Conservation (phyloP, 345 rosid genomes). For the Moricandia moricandioides region DNA sequence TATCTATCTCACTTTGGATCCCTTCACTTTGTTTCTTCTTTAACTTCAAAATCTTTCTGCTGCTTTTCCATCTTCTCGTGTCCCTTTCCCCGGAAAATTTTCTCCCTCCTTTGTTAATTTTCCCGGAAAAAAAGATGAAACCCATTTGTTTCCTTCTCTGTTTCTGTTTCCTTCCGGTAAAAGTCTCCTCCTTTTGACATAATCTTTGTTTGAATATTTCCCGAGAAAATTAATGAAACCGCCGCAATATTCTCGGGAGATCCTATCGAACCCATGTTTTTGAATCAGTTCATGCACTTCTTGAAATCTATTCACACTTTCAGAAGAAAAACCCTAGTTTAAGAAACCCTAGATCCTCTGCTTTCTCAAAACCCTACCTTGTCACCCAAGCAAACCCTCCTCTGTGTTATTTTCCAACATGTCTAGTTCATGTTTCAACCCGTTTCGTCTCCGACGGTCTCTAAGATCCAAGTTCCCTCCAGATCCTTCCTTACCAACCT, state of each 20-base stretch:
- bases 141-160: constrained; percentile 22
- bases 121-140: constrained; percentile 39
- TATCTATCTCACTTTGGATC: too few relatives aligned
- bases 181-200: constrained; percentile 32
- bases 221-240: constrained; percentile 54
- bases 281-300: constrained; percentile 97
- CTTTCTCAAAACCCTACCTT: constrained; percentile 16
- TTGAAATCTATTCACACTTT: constrained; percentile 89
- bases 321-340: constrained; percentile 64
- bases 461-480: constrained; percentile 46
- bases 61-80: constrained; percentile 37
- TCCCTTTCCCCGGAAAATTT: constrained; percentile 24
- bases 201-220: constrained; percentile 7
- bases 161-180: constrained; percentile 30
- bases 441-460: constrained; percentile 57
- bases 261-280: constrained; percentile 65
- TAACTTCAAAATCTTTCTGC: constrained; percentile 40
- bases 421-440: constrained; percentile 77
- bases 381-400: constrained; percentile 5
- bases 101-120: constrained; percentile 4
- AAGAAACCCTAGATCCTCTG: constrained; percentile 26
- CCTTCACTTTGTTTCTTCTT: constrained; percentile 35
- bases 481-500: constrained; percentile 3
- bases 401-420: constrained; percentile 28
- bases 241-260: constrained; percentile 33